Evolutionary conservation across 306 rosid species (phyloP).

Genomic region (Glycine latifolia): DNA sequence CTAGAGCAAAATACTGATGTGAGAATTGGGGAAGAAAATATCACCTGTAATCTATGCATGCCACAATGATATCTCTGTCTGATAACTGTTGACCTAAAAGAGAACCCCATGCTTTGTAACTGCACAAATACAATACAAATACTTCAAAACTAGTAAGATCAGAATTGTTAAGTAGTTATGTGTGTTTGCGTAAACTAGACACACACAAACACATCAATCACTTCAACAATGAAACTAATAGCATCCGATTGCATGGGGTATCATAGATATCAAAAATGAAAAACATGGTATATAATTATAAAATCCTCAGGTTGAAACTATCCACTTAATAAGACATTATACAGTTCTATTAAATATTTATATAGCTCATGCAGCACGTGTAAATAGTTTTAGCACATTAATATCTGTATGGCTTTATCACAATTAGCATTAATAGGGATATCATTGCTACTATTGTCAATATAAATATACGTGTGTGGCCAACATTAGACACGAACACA

Average conservation of each 20-base stretch:
- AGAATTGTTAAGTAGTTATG: slow-evolving; percentile 2
- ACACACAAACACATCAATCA: slow-evolving; percentile 14
- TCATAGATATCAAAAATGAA: slow-evolving; percentile 22
- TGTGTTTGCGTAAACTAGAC: not conserved
- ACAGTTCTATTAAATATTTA: not conserved
- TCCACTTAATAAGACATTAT: slow-evolving; percentile 30
- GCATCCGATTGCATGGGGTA: slow-evolving; percentile 19
- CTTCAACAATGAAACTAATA: slow-evolving; percentile 21
- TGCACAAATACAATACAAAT: slow-evolving; percentile 50
- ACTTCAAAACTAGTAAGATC: slow-evolving; percentile 39
- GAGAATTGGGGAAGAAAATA: slow-evolving; percentile 5
- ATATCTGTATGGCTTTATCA: not conserved
- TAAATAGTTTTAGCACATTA: not conserved
- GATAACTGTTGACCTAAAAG: slow-evolving; percentile 90
- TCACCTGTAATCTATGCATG: slow-evolving; percentile 97
- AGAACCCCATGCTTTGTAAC: slow-evolving; percentile 96
- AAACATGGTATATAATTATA: not conserved
- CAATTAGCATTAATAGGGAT: not conserved
- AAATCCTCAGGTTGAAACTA: slow-evolving; percentile 32
- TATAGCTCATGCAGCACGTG: not conserved
- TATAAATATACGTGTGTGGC: not conserved
- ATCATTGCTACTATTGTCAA: not conserved
- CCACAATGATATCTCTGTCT: slow-evolving; percentile 91
- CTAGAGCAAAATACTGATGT: slow-evolving; percentile 14
- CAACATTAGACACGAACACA: not conserved